phyloP scores from a whole-genome alignment of 1,139 yeast genomes.

The Meyerozyma guilliermondii region DNA sequence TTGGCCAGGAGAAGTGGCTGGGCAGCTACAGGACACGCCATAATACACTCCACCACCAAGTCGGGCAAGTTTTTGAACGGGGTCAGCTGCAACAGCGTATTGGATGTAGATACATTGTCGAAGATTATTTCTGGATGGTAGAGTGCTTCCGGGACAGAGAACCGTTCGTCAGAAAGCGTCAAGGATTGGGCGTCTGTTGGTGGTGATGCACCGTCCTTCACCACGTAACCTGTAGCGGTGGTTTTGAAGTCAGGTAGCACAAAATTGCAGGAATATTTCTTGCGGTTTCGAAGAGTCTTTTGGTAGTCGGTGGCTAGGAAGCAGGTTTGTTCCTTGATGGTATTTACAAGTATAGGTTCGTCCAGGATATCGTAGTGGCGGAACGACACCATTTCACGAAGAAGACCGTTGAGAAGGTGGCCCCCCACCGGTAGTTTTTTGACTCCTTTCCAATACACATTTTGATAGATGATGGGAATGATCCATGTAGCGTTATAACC shows the following conservation, averaged over 20 bases:
- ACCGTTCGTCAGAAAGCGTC: slow-evolving; percentile 73
- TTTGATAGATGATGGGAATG: slow-evolving; percentile 77
- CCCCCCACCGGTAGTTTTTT: slow-evolving; percentile 82
- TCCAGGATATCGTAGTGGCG: slow-evolving; percentile 92
- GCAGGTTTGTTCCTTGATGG: slow-evolving; percentile 78
- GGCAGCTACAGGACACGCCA: slow-evolving; percentile 66
- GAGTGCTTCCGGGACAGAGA: slow-evolving; percentile 78
- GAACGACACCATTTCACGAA: slow-evolving; percentile 81
- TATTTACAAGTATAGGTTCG: slow-evolving; percentile 79
- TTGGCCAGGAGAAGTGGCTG: slow-evolving; percentile 79
- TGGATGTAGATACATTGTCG: slow-evolving; percentile 28
- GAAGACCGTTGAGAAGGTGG: slow-evolving; percentile 69
- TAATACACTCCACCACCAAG: slow-evolving; percentile 65
- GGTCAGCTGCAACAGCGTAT: slow-evolving; percentile 37
- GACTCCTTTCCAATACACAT: slow-evolving; percentile 74
- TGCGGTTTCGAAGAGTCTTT: slow-evolving; percentile 41
- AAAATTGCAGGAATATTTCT: slow-evolving; percentile 47
- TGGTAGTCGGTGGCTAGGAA: slow-evolving; percentile 68
- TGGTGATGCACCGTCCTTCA: slow-evolving; percentile 26
- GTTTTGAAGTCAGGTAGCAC: slow-evolving; percentile 85
- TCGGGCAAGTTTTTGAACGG: slow-evolving; percentile 72
- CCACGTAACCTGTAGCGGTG: slow-evolving; percentile 62
- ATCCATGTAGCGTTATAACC: slow-evolving; percentile 90
- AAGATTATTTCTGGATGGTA: slow-evolving; percentile 76
- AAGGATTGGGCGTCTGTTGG: slow-evolving; percentile 57